Base-by-base conservation (phyloP, 2,329 filamentous ascomycete genomes). In the Uncinocarpus reesii region DNA sequence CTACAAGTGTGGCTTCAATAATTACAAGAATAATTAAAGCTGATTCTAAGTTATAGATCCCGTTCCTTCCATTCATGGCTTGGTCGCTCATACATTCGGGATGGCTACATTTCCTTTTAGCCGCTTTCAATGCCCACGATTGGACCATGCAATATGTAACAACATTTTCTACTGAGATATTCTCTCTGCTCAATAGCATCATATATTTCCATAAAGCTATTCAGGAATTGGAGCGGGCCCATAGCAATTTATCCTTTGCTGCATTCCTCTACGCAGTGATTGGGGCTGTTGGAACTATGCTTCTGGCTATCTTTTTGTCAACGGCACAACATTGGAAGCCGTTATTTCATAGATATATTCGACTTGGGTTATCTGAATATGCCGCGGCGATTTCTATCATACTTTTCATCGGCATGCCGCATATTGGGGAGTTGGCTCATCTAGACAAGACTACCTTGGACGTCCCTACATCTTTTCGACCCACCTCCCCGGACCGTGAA, bases 101-200 rank as follows among this genome's bases (percentile, higher is more conserved):
- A 6, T 83, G 80, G 80, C 76, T 83, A 71, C 77, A 81, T 57
- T 76, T 75, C 55, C 62, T 82, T 2, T 68, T 83, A 10, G 79
- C 79, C 47, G 74, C 81, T 43, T 75, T 82, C 62, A 83, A 83
- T 60, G 79, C 79, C 3, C 79, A 83, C 57, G 79, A 82, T 61
- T 83, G 78, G 76, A 83, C 79, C 0, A 83, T 83, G 80, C 71
- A 76, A 56, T 83, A 83, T 61, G 80, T 83, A 42, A 83, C 80
- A 1, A 78, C 74, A 16, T 83, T 82, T 60, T 79, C 73, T 51
- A 79, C 76, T 36, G 80, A 83, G 59, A 80, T 83, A 47, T 83
- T 83, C 59, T 79, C 78, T 2, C 69, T 83, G 7, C 65, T 83
- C 23, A 83, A 83, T 62, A 80, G 77, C 55, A 74, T 83, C 50